phyloP scores from a whole-genome alignment of 305 asterid genomes.

The Salvia sclarea region DNA sequence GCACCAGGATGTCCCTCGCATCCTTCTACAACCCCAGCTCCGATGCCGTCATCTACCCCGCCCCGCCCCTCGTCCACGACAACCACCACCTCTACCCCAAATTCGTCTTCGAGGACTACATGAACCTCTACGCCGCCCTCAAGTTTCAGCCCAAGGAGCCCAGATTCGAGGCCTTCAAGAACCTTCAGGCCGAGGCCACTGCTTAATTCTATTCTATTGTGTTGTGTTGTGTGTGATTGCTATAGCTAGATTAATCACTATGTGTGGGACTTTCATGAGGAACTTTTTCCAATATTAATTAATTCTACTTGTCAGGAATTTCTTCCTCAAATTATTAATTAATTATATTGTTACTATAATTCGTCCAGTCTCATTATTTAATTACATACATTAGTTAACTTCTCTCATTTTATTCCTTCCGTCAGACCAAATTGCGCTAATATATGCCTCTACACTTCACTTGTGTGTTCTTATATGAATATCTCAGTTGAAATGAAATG shows the following conservation, averaged over 20 bases:
- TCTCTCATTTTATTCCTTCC: too few relatives aligned
- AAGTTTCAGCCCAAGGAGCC: conserved; percentile 96
- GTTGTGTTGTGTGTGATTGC: background rate
- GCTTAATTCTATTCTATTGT: too few relatives aligned
- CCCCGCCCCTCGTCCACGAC: conserved; percentile 65
- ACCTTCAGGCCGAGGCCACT: conserved; percentile 50
- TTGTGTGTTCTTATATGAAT: too few relatives aligned
- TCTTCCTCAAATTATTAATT: background rate
- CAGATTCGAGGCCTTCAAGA: conserved; percentile 88
- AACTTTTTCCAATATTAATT: too few relatives aligned
- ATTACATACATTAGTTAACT: too few relatives aligned
- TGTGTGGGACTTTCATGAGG: too few relatives aligned
- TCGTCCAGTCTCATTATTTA: too few relatives aligned
- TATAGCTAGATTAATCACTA: background rate
- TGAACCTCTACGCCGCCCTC: conserved; percentile 81
- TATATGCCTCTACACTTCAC: too few relatives aligned
- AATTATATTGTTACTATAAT: background rate
- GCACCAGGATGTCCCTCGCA: conserved; percentile 81
- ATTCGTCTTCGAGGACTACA: conserved; percentile 91
- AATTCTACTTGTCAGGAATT: background rate
- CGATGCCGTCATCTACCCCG: conserved; percentile 88
- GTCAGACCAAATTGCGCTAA: too few relatives aligned
- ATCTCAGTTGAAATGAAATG: too few relatives aligned
- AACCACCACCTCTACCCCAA: conserved; percentile 55
- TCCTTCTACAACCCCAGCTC: conserved; percentile 94